Evolutionary conservation across 805 yeast genomes (phyloP).

Genomic region (Lipomyces yamadae): DNA sequence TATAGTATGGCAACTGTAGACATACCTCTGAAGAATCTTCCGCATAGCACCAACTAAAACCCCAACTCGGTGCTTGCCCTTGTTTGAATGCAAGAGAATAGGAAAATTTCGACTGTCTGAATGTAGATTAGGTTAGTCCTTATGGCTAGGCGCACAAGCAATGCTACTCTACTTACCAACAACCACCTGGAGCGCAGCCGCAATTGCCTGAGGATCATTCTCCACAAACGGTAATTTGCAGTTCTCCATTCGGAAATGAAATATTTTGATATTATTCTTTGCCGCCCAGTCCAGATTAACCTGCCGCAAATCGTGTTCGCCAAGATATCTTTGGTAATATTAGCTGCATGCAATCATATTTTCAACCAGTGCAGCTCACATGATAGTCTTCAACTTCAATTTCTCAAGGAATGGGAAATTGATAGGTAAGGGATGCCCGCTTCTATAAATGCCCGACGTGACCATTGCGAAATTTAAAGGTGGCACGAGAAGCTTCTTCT

Average conservation of each 20-base stretch:
- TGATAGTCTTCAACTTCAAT: conserved; percentile 74
- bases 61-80: conserved; percentile 97
- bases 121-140: neutral
- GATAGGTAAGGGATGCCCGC: conserved; percentile 91
- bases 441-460: conserved; percentile 82
- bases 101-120: conserved; percentile 71
- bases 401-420: conserved; percentile 80
- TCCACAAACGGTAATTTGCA: conserved; percentile 74
- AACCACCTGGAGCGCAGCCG: conserved; percentile 46
- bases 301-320: conserved; percentile 61
- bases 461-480: conserved; percentile 91
- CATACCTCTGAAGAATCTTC: conserved; percentile 63
- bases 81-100: conserved; percentile 85
- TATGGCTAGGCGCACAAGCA: neutral
- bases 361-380: conserved; percentile 60
- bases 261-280: conserved; percentile 57
- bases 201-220: conserved; percentile 63
- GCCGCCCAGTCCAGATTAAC: conserved; percentile 75
- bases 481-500: conserved; percentile 58
- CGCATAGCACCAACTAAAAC: conserved; percentile 91
- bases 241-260: conserved; percentile 67
- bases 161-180: conserved; percentile 25
- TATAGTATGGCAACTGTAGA: neutral
- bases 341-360: neutral
- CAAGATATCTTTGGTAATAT: conserved; percentile 47